Evolutionary conservation across 805 yeast species (phyloP).

Genomic region (Priceomyces fermenticarens): DNA sequence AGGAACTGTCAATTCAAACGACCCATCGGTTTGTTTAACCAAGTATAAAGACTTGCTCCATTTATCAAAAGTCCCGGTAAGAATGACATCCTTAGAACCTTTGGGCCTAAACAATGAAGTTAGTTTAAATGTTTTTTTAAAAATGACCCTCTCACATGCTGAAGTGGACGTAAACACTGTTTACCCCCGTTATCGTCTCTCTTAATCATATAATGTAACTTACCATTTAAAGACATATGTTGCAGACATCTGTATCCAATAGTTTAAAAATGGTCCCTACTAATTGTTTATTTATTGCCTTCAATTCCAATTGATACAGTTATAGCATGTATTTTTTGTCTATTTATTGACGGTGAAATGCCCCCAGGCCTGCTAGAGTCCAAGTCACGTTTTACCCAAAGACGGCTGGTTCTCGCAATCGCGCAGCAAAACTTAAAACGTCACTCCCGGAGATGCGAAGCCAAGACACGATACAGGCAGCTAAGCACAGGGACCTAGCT

Average conservation of each 20-base stretch:
- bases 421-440: too few species aligned
- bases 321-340: too few species aligned
- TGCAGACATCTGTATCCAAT: conserved; percentile 22
- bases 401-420: too few species aligned
- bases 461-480: too few species aligned
- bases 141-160: background rate
- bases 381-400: too few species aligned
- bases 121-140: background rate
- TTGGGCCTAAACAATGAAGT: conserved; percentile 31
- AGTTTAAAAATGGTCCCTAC: too few species aligned
- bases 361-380: too few species aligned
- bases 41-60: conserved; percentile 61
- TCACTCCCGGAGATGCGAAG: too few species aligned
- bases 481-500: too few species aligned
- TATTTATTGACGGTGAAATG: too few species aligned
- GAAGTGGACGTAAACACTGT: background rate
- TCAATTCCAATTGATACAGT: too few species aligned
- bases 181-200: background rate
- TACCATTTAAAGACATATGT: conserved; percentile 40
- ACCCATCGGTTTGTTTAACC: conserved; percentile 58
- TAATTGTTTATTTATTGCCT: too few species aligned
- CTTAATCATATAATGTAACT: conserved; percentile 13
- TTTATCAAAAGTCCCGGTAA: conserved; percentile 69
- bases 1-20: conserved; percentile 60
- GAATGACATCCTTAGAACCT: conserved; percentile 52